Evolutionary conservation across 2,329 filamentous ascomycete species (phyloP).

Genomic region (Cyphellophora attinorum): DNA sequence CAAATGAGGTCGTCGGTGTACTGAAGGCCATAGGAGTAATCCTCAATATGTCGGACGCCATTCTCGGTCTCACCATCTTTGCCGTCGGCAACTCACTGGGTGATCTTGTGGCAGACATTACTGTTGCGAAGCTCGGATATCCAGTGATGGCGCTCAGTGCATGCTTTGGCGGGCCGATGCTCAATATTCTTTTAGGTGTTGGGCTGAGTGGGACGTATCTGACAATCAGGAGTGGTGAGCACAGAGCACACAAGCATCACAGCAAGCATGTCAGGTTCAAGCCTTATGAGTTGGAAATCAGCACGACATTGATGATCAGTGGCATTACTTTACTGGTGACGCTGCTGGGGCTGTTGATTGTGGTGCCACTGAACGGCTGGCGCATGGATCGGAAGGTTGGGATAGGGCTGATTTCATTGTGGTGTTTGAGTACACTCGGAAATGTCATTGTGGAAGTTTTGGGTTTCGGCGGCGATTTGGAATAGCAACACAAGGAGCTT

Average conservation of each 20-base stretch:
- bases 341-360: slow-evolving; percentile 64
- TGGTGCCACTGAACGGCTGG: slow-evolving; percentile 81
- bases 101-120: slow-evolving; percentile 89
- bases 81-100: slow-evolving; percentile 92
- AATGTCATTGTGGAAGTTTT: slow-evolving; percentile 72
- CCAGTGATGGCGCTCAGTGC: slow-evolving; percentile 93
- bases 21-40: slow-evolving; percentile 90
- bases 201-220: slow-evolving; percentile 87
- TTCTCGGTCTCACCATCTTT: slow-evolving; percentile 90
- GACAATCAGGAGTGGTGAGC: slow-evolving; percentile 61
- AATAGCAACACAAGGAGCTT: too few species aligned
- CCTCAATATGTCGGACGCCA: slow-evolving; percentile 75
- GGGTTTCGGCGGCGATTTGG: slow-evolving; percentile 13
- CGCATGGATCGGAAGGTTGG: slow-evolving; percentile 75
- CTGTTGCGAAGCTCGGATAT: slow-evolving; percentile 83
- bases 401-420: slow-evolving; percentile 67
- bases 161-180: slow-evolving; percentile 96
- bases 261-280: slow-evolving; percentile 55
- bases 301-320: slow-evolving; percentile 74
- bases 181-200: slow-evolving; percentile 91
- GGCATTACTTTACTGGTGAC: slow-evolving; percentile 76
- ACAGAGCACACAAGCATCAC: slow-evolving; percentile 58
- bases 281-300: slow-evolving; percentile 75
- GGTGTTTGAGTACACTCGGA: slow-evolving; percentile 66
- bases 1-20: slow-evolving; percentile 88